Conservation (phyloP, 2,329 filamentous ascomycete species). For the Penicillium sclerotigenum region DNA sequence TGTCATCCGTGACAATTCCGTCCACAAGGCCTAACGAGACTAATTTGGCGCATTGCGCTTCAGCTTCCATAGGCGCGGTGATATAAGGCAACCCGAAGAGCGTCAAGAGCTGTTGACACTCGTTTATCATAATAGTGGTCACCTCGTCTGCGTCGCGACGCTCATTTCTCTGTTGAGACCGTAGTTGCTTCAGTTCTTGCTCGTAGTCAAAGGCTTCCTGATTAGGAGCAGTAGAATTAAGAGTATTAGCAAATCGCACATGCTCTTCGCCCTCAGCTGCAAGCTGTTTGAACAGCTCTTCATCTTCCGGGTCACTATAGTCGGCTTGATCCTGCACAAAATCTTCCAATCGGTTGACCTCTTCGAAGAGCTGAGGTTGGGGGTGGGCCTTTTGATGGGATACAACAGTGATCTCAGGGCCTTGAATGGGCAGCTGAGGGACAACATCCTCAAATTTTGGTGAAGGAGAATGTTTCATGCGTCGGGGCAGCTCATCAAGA, state of each 20-base stretch:
- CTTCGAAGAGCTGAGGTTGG: conserved; percentile 8
- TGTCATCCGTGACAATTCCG: conserved; percentile 96
- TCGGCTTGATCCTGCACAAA: conserved; percentile 54
- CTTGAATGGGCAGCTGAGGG: conserved; percentile 17
- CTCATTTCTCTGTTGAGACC: conserved; percentile 94
- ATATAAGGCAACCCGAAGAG: conserved; percentile 95
- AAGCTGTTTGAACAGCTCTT: conserved; percentile 80
- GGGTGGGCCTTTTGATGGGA: conserved; percentile 20
- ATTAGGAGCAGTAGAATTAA: conserved; percentile 70
- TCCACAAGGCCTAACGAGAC: conserved; percentile 85
- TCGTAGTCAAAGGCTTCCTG: conserved; percentile 80
- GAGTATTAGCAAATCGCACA: conserved; percentile 80
- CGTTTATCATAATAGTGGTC: conserved; percentile 89
- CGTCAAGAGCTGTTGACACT: conserved; percentile 85
- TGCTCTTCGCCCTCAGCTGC: conserved; percentile 91
- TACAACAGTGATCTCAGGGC: conserved; percentile 19
- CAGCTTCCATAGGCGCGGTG: conserved; percentile 97
- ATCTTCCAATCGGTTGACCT: conserved; percentile 22
- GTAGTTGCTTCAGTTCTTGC: conserved; percentile 77
- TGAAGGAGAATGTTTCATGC: conserved; percentile 40
- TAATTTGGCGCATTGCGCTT: conserved; percentile 93
- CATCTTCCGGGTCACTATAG: conserved; percentile 85
- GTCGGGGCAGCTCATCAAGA: neutral
- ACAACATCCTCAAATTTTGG: conserved; percentile 53
- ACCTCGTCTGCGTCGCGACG: conserved; percentile 95